A percentile compares a stretch with the other conserved stretches of the same genome.
Conservation (phyloP, 768 basidiomycete species). For the Amyloporia xantha region DNA sequence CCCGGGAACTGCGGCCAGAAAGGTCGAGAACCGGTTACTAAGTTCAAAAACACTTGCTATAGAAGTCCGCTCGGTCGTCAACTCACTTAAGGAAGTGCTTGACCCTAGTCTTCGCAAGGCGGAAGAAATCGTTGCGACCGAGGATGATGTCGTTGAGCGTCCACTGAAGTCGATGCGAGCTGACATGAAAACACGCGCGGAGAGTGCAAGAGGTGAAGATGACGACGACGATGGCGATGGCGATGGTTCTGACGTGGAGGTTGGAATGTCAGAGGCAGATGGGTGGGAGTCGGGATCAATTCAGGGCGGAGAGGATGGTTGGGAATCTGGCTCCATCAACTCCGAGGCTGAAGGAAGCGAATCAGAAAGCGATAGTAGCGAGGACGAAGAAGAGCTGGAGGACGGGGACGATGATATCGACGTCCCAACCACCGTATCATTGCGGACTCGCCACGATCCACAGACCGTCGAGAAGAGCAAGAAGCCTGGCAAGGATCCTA, state of each 20-base stretch:
- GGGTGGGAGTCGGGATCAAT: conserved; percentile 54
- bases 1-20: conserved; percentile 41
- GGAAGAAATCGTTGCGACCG: neutral
- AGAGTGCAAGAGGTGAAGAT: conserved; percentile 6
- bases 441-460: neutral
- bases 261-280: conserved; percentile 21
- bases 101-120: conserved; percentile 18
- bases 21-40: conserved; percentile 64
- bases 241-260: conserved; percentile 22
- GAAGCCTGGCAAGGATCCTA: conserved; percentile 14
- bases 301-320: conserved; percentile 24
- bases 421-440: neutral
- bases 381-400: conserved; percentile 3
- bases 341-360: neutral
- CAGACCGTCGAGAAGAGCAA: conserved; percentile 4
- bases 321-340: conserved; percentile 26
- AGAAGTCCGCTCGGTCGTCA: conserved; percentile 46
- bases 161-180: neutral
- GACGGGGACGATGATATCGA: conserved; percentile 14
- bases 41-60: conserved; percentile 72
- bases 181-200: conserved; percentile 5
- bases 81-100: conserved; percentile 40
- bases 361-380: neutral
- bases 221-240: conserved; percentile 17
- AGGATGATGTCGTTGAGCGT: neutral